Percentiles rank a stretch among this genome's conserved stretches.
phyloP scores from a whole-genome alignment of 495 filamentous ascomycete genomes.

The Apiosordaria backusii region DNA sequence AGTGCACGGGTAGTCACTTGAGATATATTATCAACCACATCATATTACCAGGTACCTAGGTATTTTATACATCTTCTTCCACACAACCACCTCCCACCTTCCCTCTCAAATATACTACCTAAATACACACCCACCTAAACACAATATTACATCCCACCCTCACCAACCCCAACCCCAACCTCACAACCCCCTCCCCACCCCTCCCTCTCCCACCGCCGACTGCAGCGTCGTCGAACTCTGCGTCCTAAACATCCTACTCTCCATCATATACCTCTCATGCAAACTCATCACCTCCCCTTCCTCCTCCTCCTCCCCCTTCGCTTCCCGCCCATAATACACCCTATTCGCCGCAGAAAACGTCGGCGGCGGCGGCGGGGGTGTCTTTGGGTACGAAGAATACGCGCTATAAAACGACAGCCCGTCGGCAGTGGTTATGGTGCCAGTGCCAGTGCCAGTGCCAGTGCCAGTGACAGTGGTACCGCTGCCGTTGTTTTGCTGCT shows the following conservation, averaged over 20 bases:
- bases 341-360: not conserved
- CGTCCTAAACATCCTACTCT: not conserved
- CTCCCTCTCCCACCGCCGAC: not conserved
- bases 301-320: not conserved
- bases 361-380: too few species aligned
- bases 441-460: not conserved
- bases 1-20: too few species aligned
- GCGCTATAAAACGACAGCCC: not conserved
- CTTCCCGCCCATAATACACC: not conserved
- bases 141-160: not conserved
- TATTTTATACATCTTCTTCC: too few species aligned
- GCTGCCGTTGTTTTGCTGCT: not conserved
- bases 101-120: too few species aligned
- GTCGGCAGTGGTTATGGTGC: not conserved
- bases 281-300: not conserved
- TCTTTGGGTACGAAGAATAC: not conserved
- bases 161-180: not conserved
- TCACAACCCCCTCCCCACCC: not conserved
- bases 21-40: too few species aligned
- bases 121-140: too few species aligned
- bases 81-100: too few species aligned
- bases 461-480: not conserved
- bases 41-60: too few species aligned
- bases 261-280: not conserved
- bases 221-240: not conserved